Base-by-base conservation (phyloP, 345 rosid genomes). In the Pistacia integerrima region DNA sequence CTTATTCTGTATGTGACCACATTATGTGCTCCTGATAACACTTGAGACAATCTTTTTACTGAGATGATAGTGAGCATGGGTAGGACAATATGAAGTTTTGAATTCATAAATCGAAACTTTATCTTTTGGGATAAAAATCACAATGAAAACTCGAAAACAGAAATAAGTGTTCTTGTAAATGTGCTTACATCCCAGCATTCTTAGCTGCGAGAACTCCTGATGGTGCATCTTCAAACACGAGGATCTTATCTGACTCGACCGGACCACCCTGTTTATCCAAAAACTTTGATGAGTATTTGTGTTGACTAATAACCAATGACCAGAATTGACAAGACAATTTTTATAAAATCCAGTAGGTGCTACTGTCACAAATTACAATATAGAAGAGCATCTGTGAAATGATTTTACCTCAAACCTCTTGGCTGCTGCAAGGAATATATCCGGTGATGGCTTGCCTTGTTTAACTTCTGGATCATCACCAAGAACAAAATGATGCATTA, bases 381-480 rank as follows among this genome's bases (percentile, higher is more conserved):
- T 13, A n/a, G 77, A 64, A n/a, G 35, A 56, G 58, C 56, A 63
- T 65, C 20, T 41, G 30, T 35, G n/a, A 71, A 5, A 74, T 17
- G 51, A 54, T 71, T 58, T 44, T 80, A 95, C 99, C 98, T 93
- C 91, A 78, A 95, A 95, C 87, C 99, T 95, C 79, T 84, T 88
- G 75, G 97, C 88, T 11, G 99, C 99, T 61, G 97, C 93, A 71
- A 93, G 88, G 78, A 95, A 95, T 70, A 88, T 76, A 72, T 95
- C 99, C 2, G 98, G 97, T 2, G 98, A 79, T 13, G 98, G 99
- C 84, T 95, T 93, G 70, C 99, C 99, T 79, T 85, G 85, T 86
- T 91, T 90, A 83, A 95, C 97, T 85, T 93, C 99, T 16, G 96
- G 96, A 76, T 95, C 98, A 85, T 95, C 97, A 75, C 99, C 98